phyloP scores from a whole-genome alignment of 2,329 filamentous ascomycete genomes.

The Sarocladiaceae sp. region DNA sequence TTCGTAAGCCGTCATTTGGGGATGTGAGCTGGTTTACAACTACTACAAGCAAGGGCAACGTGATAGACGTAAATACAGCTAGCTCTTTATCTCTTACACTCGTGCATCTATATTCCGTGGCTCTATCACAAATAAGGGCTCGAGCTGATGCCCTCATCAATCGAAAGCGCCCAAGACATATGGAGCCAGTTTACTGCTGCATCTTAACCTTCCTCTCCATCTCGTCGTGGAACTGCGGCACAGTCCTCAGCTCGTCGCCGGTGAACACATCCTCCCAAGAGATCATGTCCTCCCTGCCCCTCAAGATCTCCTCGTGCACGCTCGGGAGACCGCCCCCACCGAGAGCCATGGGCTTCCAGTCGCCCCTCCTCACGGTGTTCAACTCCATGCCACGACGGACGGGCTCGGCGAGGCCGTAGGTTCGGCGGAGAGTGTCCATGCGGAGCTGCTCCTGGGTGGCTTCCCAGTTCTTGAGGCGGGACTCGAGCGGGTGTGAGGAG shows the following conservation, averaged over 20 bases:
- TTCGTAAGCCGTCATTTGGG: too few relatives aligned
- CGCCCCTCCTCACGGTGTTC: slow-evolving; percentile 75
- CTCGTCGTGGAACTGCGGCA: slow-evolving; percentile 79
- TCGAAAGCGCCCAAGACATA: background rate
- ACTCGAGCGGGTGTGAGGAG: slow-evolving; percentile 79
- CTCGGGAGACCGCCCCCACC: slow-evolving; percentile 44
- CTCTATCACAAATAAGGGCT: too few relatives aligned
- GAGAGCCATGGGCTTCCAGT: slow-evolving; percentile 73
- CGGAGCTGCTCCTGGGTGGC: slow-evolving; percentile 81
- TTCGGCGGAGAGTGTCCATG: slow-evolving; percentile 81
- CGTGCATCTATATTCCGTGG: too few relatives aligned
- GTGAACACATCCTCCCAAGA: slow-evolving; percentile 93
- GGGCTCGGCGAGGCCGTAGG: slow-evolving; percentile 90
- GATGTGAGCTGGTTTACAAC: too few relatives aligned
- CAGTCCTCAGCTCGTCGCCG: slow-evolving; percentile 68
- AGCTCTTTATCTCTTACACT: too few relatives aligned
- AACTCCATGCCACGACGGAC: slow-evolving; percentile 92
- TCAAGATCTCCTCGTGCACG: slow-evolving; percentile 86
- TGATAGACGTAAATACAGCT: too few relatives aligned
- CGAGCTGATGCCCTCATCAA: too few relatives aligned
- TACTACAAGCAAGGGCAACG: too few relatives aligned
- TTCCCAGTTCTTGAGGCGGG: slow-evolving; percentile 86
- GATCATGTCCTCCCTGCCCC: slow-evolving; percentile 70
- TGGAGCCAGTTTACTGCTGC: slow-evolving; percentile 17
- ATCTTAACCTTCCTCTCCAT: slow-evolving; percentile 92